Percentiles rank a stretch among this genome's conserved stretches.
These are phyloP conservation scores for Isoetes engelmannii DNA, from an alignment of 83 land plant species.

Conservation along the genomic window DNA sequence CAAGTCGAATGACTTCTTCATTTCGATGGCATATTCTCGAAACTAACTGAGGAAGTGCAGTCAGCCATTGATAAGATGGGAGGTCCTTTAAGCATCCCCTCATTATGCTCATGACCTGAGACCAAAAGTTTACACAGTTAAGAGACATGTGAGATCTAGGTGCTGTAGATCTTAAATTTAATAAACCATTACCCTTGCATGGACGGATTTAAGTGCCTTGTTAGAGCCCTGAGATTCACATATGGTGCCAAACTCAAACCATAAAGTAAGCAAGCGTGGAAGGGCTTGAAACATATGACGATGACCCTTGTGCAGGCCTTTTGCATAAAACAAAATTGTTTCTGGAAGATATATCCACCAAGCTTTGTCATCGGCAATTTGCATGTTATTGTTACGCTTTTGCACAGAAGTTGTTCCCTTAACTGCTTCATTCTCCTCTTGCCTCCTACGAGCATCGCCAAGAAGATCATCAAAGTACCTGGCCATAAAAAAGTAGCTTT, in stretches of 20 bases:
- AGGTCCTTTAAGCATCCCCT: slow-evolving; percentile 92
- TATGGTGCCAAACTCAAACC: slow-evolving; percentile 94
- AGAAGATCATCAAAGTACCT: slow-evolving; percentile 91
- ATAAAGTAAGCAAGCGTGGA: slow-evolving; percentile 90
- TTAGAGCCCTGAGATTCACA: slow-evolving; percentile 46
- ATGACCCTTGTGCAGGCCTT: slow-evolving; percentile 93
- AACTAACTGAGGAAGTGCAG: slow-evolving; percentile 84
- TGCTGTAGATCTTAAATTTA: too few species aligned
- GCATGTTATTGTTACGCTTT: slow-evolving; percentile 16
- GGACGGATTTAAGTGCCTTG: slow-evolving; percentile 49
- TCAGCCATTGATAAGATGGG: slow-evolving; percentile 92
- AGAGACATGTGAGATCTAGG: background rate
- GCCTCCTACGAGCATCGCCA: slow-evolving; percentile 86
- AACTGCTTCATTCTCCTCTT: slow-evolving; percentile 61
- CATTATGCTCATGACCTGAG: slow-evolving; percentile 78
- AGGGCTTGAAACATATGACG: slow-evolving; percentile 90
- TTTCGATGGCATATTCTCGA: slow-evolving; percentile 96
- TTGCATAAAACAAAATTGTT: slow-evolving; percentile 81
- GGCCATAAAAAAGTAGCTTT: slow-evolving; percentile 85
- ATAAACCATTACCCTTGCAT: slow-evolving; percentile 47
- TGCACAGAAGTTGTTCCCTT: slow-evolving; percentile 21
- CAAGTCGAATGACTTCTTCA: slow-evolving; percentile 75
- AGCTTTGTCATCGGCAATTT: slow-evolving; percentile 50
- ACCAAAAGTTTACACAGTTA: background rate
- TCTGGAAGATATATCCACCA: slow-evolving; percentile 96